phyloP scores from a whole-genome alignment of 306 rosid species.

The Abrus precatorius region DNA sequence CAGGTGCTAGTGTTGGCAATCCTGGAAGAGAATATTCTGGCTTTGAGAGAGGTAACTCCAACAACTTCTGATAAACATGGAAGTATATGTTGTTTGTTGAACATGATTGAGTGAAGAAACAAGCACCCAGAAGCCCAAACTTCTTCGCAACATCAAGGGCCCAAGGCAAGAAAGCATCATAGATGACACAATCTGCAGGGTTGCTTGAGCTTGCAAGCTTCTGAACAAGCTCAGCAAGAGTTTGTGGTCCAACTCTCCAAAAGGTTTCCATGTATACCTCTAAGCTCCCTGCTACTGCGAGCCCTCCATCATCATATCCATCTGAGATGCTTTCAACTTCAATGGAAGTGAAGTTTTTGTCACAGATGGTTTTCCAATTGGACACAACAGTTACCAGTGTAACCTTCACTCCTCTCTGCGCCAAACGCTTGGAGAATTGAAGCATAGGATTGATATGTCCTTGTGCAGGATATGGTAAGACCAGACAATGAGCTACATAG shows the following conservation, averaged over 20 bases:
- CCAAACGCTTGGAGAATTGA: slow-evolving; percentile 59
- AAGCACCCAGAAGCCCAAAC: slow-evolving; percentile 47
- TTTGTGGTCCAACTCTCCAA: slow-evolving; percentile 40
- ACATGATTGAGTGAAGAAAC: slow-evolving; percentile 56
- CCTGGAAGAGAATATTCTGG: slow-evolving; percentile 38
- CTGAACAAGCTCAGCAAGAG: slow-evolving; percentile 38
- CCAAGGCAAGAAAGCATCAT: slow-evolving; percentile 58
- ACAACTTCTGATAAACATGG: slow-evolving; percentile 37
- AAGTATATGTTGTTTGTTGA: slow-evolving; percentile 46
- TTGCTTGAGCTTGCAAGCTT: slow-evolving; percentile 34
- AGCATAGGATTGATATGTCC: slow-evolving; percentile 61
- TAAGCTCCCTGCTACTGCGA: slow-evolving; percentile 28
- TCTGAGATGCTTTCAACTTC: slow-evolving; percentile 57
- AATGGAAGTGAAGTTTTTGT: slow-evolving; percentile 4
- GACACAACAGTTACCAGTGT: slow-evolving; percentile 50
- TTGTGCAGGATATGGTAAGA: slow-evolving; percentile 54
- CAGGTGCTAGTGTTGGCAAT: slow-evolving; percentile 39
- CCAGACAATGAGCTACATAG: slow-evolving; percentile 46
- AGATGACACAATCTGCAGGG: slow-evolving; percentile 52
- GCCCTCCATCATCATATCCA: slow-evolving; percentile 52
- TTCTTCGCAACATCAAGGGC: slow-evolving; percentile 56
- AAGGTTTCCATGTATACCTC: slow-evolving; percentile 41
- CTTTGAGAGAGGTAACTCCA: slow-evolving; percentile 45
- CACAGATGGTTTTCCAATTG: slow-evolving; percentile 1
- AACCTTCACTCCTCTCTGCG: slow-evolving; percentile 48